phyloP scores from a whole-genome alignment of 2,329 filamentous ascomycete genomes.

The Xylariaceae sp. region DNA sequence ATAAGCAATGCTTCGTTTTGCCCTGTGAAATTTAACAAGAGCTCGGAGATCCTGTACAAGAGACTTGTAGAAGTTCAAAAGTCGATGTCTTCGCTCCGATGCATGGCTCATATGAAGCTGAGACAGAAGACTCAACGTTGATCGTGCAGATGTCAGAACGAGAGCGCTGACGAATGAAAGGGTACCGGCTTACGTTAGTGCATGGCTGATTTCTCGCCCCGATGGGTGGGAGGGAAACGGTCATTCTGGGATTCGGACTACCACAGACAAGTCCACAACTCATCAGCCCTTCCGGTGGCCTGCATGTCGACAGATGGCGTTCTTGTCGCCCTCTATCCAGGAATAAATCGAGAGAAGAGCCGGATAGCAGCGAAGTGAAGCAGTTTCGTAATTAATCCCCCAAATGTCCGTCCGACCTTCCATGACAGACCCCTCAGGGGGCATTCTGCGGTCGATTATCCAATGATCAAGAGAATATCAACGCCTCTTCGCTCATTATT shows the following conservation, averaged over 20 bases:
- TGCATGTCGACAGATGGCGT: background rate
- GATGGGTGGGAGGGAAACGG: too few species aligned
- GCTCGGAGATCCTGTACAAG: background rate
- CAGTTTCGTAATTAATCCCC: too few species aligned
- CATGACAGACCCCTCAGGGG: too few species aligned
- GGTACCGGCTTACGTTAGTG: background rate
- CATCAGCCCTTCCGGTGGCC: background rate
- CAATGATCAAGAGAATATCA: too few species aligned
- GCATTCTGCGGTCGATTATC: too few species aligned
- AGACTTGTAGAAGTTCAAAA: background rate
- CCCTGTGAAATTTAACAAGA: conserved; percentile 1
- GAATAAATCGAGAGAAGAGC: too few species aligned
- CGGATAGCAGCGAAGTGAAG: too few species aligned
- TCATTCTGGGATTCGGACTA: background rate
- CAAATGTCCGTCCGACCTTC: too few species aligned
- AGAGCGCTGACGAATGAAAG: background rate
- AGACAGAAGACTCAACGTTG: background rate
- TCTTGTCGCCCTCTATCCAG: too few species aligned
- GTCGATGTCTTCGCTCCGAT: background rate
- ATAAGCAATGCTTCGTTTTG: conserved; percentile 7
- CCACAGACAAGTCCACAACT: background rate
- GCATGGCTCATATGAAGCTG: background rate
- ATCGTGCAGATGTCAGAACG: background rate
- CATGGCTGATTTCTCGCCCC: background rate
- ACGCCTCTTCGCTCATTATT: too few species aligned